Percentiles rank a stretch among this genome's conserved stretches.
Evolutionary conservation across 2,329 filamentous ascomycete species (phyloP).

Genomic region (Colletotrichum caudatum): DNA sequence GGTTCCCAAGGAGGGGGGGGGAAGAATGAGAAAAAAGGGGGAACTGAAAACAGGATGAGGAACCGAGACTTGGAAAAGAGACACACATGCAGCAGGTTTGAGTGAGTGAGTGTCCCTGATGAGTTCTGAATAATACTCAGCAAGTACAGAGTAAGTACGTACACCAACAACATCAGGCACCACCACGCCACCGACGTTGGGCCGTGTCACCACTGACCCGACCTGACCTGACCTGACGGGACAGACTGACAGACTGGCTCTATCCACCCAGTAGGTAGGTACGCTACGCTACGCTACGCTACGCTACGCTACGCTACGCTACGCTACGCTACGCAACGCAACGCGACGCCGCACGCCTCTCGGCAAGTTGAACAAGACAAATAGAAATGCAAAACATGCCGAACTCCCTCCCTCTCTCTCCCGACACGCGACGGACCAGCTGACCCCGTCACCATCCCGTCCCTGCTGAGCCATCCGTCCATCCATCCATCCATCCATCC

Average conservation of each 20-base stretch:
- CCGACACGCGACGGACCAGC: slow-evolving; percentile 16
- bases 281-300: too few relatives aligned
- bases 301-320: too few relatives aligned
- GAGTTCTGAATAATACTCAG: neutral
- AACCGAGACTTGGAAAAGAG: neutral
- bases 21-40: neutral
- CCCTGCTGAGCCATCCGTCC: slow-evolving; percentile 11
- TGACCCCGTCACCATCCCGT: slow-evolving; percentile 23
- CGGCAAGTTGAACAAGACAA: neutral
- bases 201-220: neutral
- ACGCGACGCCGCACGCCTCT: neutral
- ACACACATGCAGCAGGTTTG: too few relatives aligned
- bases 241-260: neutral
- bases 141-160: neutral
- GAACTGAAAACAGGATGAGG: neutral
- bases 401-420: too few relatives aligned
- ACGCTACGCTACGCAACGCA: too few relatives aligned
- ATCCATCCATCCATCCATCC: neutral
- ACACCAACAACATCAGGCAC: slow-evolving; percentile 2
- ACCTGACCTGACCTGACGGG: neutral
- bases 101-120: neutral
- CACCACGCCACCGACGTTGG: slow-evolving; percentile 6
- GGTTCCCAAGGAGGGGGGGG: neutral
- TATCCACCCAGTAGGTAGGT: too few relatives aligned
- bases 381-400: neutral